Conservation (phyloP, 257 asterid species). For the Solanum chmielewskii region DNA sequence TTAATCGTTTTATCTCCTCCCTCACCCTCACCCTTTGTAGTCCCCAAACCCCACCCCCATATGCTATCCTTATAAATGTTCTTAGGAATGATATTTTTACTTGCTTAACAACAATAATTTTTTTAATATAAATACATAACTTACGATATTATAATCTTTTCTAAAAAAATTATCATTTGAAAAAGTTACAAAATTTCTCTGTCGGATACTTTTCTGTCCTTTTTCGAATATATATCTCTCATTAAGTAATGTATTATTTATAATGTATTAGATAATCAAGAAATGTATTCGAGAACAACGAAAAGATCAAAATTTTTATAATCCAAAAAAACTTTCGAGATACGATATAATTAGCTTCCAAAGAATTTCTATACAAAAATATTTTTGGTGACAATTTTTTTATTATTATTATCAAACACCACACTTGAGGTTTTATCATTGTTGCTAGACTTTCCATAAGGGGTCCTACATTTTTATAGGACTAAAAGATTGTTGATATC, state of each 20-base stretch:
- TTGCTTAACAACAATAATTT: background rate
- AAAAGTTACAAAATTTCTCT: too few species aligned
- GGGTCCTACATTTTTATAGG: background rate
- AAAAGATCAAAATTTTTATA: too few species aligned
- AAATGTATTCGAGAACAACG: too few species aligned
- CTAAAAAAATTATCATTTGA: too few species aligned
- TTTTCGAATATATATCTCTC: fast-evolving
- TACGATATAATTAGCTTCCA: too few species aligned
- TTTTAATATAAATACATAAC: too few species aligned
- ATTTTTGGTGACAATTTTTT: background rate
- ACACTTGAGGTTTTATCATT: background rate
- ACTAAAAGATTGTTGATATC: background rate
- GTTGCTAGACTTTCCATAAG: background rate
- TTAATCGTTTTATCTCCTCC: background rate
- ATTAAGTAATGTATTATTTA: too few species aligned
- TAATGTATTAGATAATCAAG: too few species aligned
- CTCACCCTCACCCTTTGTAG: background rate
- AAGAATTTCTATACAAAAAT: background rate
- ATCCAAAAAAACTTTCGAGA: too few species aligned
- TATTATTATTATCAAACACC: background rate
- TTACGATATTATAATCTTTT: too few species aligned
- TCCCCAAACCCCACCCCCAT: background rate
- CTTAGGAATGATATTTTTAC: background rate
- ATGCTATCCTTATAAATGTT: background rate
- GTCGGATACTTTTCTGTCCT: too few species aligned